Evolutionary conservation across 768 basidiomycete genomes (phyloP), one percentile per base, ranked within the genome.

Genomic region (Calocera cornea): DNA sequence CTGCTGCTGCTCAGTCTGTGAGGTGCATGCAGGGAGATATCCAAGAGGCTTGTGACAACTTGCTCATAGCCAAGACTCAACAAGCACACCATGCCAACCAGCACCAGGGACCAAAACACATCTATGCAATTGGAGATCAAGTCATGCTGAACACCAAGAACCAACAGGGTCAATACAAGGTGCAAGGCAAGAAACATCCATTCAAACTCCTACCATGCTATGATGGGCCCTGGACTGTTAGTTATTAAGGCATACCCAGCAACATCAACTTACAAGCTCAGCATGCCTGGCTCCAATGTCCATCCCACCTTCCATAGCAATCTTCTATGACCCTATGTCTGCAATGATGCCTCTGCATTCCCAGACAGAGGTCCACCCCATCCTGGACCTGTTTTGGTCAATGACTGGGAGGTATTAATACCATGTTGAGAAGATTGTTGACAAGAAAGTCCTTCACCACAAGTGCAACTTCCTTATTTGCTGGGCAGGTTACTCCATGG

Each of bases 141-240:
- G 79, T 82, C 0, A 70, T 79, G 69, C 69, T 82, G 0, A 77
- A 78, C 0, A 81, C 78, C 0, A 44, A 69, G 10, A 69, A 79
- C 41, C 68, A 73, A 0, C 36, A 71, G 0, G 54, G 69, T 1
- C 72, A 77, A 0, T 81, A 77, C 66, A 72, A 71, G 29, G n/a
- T 64, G 0, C 40, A 41, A 0, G 74, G 76, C 0, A 70, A 65
- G 5, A 5, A 2, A 1, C 40, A 41, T 7, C 17, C 64, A 2
- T 40, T 64, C 14, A 68, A 68, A n/a, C 24, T 68, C 31, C 34
- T 68, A 73, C 77, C 79, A 0, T 66, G 72, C 0, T 78, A 63
- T 19, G 77, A 81, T 64, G 41, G 67, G 1, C 67, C 67, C 16
- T 68, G 38, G 41, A 22, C 17, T 1, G 14, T 38, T n/a, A 19